Conservation (phyloP, 257 asterid species). For the Anisodus acutangulus region DNA sequence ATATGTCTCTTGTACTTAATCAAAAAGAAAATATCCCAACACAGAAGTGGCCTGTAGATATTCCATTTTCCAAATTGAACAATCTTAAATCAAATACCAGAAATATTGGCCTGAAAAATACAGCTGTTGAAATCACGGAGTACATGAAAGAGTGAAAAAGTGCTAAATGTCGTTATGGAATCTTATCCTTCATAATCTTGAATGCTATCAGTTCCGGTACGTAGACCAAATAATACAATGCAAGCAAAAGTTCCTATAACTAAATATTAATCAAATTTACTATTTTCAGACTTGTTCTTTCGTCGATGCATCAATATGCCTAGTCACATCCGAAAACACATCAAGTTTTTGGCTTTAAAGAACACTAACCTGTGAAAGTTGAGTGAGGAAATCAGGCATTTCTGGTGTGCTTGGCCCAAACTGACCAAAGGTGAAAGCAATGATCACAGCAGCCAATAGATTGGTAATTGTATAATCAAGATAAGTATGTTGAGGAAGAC, state of each 20-base stretch:
- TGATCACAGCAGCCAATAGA: slow-evolving; percentile 81
- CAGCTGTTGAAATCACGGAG: background rate
- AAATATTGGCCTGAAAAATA: background rate
- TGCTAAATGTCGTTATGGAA: too few species aligned
- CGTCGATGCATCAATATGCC: background rate
- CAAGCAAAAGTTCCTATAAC: too few species aligned
- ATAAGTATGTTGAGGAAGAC: slow-evolving; percentile 93
- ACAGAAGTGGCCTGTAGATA: background rate
- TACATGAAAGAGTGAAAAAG: too few species aligned
- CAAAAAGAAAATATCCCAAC: background rate
- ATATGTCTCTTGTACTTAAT: background rate
- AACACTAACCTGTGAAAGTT: slow-evolving; percentile 70
- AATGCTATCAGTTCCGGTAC: too few species aligned
- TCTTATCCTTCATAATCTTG: too few species aligned
- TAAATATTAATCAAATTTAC: too few species aligned
- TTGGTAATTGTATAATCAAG: slow-evolving; percentile 90
- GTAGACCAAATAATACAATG: too few species aligned
- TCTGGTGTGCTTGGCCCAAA: slow-evolving; percentile 59
- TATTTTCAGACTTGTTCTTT: too few species aligned
- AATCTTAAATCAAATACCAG: background rate
- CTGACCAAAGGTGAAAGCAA: slow-evolving; percentile 90
- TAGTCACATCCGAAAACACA: background rate
- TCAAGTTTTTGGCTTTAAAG: background rate
- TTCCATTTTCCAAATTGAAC: background rate
- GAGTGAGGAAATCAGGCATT: slow-evolving; percentile 72